A percentile compares a stretch with the other conserved stretches of the same genome.
Conservation (phyloP, 1,284 basidiomycete genomes). For the Cutaneotrichosporon dermatis region DNA sequence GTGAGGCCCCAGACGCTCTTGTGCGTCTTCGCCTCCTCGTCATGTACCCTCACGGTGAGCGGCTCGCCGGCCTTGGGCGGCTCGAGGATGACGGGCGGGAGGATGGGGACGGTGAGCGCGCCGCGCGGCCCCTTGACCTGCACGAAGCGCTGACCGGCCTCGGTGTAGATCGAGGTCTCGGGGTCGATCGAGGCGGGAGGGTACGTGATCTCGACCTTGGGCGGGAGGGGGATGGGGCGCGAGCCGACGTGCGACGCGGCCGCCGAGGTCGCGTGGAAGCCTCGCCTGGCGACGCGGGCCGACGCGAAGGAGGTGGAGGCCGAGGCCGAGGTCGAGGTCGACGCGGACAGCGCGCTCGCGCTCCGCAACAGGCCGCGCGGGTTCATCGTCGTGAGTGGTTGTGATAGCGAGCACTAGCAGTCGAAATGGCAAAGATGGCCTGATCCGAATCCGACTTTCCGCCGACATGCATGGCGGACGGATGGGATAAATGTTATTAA, state of each 20-base stretch:
- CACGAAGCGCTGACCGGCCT: conserved; percentile 29
- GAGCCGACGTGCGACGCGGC: conserved; percentile 66
- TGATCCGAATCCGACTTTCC: background rate
- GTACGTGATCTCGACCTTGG: conserved; percentile 57
- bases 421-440: background rate
- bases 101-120: conserved; percentile 62
- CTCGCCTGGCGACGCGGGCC: no score
- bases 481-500: no score
- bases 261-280: conserved; percentile 33
- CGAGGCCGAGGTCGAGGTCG: no score
- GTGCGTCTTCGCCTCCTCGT: conserved; percentile 68
- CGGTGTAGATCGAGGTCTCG: conserved; percentile 20
- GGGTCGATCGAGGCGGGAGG: conserved; percentile 39
- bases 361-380: conserved; percentile 4
- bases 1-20: conserved; percentile 90
- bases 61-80: conserved; percentile 22
- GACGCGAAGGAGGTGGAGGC: no score
- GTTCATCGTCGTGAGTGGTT: conserved; percentile 10
- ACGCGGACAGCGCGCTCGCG: background rate
- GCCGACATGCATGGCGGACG: no score
- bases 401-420: background rate
- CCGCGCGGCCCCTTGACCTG: conserved; percentile 71
- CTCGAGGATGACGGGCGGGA: conserved; percentile 57
- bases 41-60: conserved; percentile 60
- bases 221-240: conserved; percentile 67